Base-by-base conservation (phyloP, 2,329 filamentous ascomycete species). In the Penicillium janthinellum region DNA sequence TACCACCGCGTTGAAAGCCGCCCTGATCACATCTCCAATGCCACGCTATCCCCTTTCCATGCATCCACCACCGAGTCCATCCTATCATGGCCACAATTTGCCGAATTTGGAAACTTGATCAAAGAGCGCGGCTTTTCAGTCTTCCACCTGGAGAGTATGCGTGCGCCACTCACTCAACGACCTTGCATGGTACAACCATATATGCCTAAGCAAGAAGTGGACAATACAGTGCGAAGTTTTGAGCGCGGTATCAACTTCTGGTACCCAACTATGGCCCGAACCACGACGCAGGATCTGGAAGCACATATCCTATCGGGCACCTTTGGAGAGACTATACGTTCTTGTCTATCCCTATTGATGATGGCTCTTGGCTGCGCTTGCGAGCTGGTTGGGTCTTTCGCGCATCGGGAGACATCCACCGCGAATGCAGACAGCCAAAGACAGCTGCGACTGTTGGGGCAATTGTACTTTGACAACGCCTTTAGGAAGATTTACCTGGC, bases 41-140 rank as follows among this genome's bases (percentile, higher is more conserved):
- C 82, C 0, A 77, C 81, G 2, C 70, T 84, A 5, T 80, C 82
- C 10, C 80, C 79, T 0, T 79, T 82, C 73, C 82, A 83, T 65
- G 82, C 79, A 0, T 83, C 80, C 0, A 80, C 81, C 0, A 83
- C 81, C 0, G 81, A 83, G 64, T 81, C 79, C 0, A 75, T 84
- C n/a, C 73, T 84, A 0, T 78, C 80, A 57, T 83, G 81, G 82
- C 80, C 79, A 6, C 78, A 82, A 56, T 83, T 83, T 56, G 76
- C 81, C 31, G 69, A 73, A 1, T 81, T 81, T 45, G 76, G 78
- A 2, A 73, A 74, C 11, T 71, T 83, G 25, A 72, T 81, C 1
- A 70, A 77, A 31, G 77, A 78, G 15, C 78, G 80, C n/a, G 61
- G 56, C 25, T 68, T 73, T 2, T 77, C 81, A 1, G 81, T 83